Base-by-base conservation (phyloP, 192 early-diverging fungal species). In the Phlyctochytrium planicorne region DNA sequence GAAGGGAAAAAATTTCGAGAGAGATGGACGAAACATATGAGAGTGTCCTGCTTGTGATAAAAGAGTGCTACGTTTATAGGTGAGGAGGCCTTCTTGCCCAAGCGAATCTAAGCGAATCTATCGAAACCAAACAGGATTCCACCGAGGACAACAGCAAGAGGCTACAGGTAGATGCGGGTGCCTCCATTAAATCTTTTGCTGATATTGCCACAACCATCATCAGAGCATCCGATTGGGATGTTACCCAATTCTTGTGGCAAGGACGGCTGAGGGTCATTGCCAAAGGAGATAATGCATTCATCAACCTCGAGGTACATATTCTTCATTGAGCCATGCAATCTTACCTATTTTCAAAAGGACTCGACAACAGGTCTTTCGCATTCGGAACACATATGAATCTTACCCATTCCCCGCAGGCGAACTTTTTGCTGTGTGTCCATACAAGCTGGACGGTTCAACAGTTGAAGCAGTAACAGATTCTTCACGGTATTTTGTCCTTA, bases 391-490 rank as follows among this genome's bases (percentile, higher is more conserved):
- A 33, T 10, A 30, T 25, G 34, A 23, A 34, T 30, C 23, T 31
- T n/a, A n/a, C n/a, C n/a, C n/a, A n/a, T n/a, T n/a, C n/a, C n/a
- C n/a, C n/a, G 52, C 68, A 68, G 75, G 93, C 55, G 93, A 95
- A 64, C 68, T 93, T 14, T 95, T 95, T 82, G 93, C 90, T 2
- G 74, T 80, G 2, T 91, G 87, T 65, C 87, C 88, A 3, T 90
- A 92, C 73, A 88, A 91, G 60, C 82, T 83, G 6, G 71, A 88
- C 36, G 84, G 82, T 20, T 79, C 81, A 31, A 82, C 80, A 27
- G 88, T 95, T 3, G 92, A 94, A 74, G 80, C 88, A 24, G 93
- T 95, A 6, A 71, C 82, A 3, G 93, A 95, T 71, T 93, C 91
- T 27, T 86, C 82, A 53, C 84, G 93, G 4, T 95, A 94, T 72